Evolutionary conservation across 768 basidiomycete genomes (phyloP), one percentile per base, ranked within the genome.

Genomic region (Boletus sensibilis): DNA sequence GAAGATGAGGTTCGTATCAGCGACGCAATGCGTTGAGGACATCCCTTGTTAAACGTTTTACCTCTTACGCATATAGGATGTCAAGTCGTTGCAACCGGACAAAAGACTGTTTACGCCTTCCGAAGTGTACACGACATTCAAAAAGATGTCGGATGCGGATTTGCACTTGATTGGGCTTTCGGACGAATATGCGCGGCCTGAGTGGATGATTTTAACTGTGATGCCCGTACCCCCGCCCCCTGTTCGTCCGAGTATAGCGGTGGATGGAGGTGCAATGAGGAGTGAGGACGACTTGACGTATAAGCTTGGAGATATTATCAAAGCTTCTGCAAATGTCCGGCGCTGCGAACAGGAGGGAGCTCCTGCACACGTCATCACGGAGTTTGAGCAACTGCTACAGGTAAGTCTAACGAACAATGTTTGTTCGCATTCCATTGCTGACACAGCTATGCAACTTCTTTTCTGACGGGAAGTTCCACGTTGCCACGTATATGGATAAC

Each of bases 401-500:
- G 93, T 92, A 58, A 52, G 82, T 71, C n/a, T 37, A 11, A 38
- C 1, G 7, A 33, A 39, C 4, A 4, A 5, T 48, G 4, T 18
- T 29, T 9, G 7, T 50, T 34, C 13, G 23, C 10, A 14, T 55
- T 27, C 52, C 34, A 12, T 46, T 51, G 29, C 38, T 53, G 45
- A 58, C 31, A 5, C 37, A 8, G 9, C 7, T n/a, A 31, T 50
- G 38, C 51, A 29, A 45, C 47, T 34, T 13, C 4, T 25, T 40
- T 23, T 16, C 38, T 20, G 34, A 39, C 23, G 42, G 62, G 0
- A 39, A 97, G 93, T 99, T 95, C 71, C 97, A 99, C 68, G 94
- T 98, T 57, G 97, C 97, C 3, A 98, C 97, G 0, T 99, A 98
- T 70, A 99, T 99, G 96, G 97, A 99, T 69, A 99, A 99, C 68